A percentile compares a stretch with the other conserved stretches of the same genome.
Evolutionary conservation across 768 basidiomycete species (phyloP).

Genomic region (Lanmaoa pseudosensibilis): DNA sequence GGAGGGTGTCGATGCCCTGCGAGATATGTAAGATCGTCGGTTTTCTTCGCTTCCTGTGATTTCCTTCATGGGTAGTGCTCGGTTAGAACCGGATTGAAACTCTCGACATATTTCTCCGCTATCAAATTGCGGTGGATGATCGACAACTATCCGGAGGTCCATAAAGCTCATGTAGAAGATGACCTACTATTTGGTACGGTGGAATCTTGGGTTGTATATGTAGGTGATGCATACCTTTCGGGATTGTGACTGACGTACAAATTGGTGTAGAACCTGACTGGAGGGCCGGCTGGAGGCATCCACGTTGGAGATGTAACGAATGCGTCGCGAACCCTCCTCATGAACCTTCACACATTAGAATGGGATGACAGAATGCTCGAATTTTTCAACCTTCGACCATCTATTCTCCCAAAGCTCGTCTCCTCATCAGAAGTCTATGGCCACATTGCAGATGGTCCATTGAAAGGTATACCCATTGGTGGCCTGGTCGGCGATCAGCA

Average conservation of each 20-base stretch:
- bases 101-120: slow-evolving; percentile 97
- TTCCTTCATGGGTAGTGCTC: not conserved
- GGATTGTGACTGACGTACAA: not conserved
- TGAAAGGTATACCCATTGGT: slow-evolving; percentile 79
- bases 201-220: slow-evolving; percentile 95
- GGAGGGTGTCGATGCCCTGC: slow-evolving; percentile 64
- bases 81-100: slow-evolving; percentile 81
- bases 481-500: slow-evolving; percentile 99
- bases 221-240: slow-evolving; percentile 35
- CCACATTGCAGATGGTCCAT: slow-evolving; percentile 59
- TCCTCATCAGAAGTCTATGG: slow-evolving; percentile 95
- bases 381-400: slow-evolving; percentile 81
- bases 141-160: slow-evolving; percentile 76
- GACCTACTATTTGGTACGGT: slow-evolving; percentile 91
- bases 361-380: slow-evolving; percentile 84
- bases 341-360: slow-evolving; percentile 75
- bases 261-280: slow-evolving; percentile 69
- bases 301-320: slow-evolving; percentile 95
- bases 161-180: slow-evolving; percentile 75
- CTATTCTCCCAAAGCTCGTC: slow-evolving; percentile 82
- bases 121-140: slow-evolving; percentile 98
- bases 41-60: not conserved
- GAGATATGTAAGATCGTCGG: slow-evolving; percentile 56
- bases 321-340: slow-evolving; percentile 91
- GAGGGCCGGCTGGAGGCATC: slow-evolving; percentile 63